Base-by-base conservation (phyloP, 169 alveolate species). In the Eimeria falciformis region DNA sequence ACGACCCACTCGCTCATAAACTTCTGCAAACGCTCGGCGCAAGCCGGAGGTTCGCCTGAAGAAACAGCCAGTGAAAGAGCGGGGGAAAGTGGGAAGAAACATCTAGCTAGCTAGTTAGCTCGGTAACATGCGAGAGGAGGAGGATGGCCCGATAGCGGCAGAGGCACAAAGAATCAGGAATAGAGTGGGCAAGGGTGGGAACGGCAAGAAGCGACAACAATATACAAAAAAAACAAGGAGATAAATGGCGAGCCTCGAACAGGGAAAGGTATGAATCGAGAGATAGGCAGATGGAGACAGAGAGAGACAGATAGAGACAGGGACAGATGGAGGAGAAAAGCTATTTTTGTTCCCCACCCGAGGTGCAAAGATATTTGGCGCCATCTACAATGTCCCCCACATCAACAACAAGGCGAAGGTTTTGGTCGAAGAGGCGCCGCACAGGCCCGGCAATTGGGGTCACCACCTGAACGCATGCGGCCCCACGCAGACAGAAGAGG, bases 391-490 rank as follows among this genome's bases (percentile, higher is more conserved):
- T 92, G 18, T 95, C 97, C n/a, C 90, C 94, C 18, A 97, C 73
- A 45, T 88, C 91, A 46, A 91, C 94, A 6, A 97, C 95, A n/a
- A 68, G 94, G 23, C 93, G 77, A 37, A 97, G 93, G 65, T 97
- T 97, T 81, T 97, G 98, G 91, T 97, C 98, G 93, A 94, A 97
- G 1, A 97, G 68, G 47, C 93, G 93, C 75, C 98, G 88, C 18
- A 97, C 95, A 23, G 99, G 98, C 46, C 99, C 99, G 12, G 97
- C 97, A 53, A 97, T 91, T 17, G 97, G 97, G 43, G 95, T 91
- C 11, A 95, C 56, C 21, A 62, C 81, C 94, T 93, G 78, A 2
- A 43, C 43, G 58, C 53, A 81, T 29, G 7, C 66, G 46, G 86
- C 86, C 17, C 17, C 86, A 23, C 62, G 37, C 29, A 40, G 46